phyloP scores from a whole-genome alignment of 768 basidiomycete species.

The Megacollybia marginata region DNA sequence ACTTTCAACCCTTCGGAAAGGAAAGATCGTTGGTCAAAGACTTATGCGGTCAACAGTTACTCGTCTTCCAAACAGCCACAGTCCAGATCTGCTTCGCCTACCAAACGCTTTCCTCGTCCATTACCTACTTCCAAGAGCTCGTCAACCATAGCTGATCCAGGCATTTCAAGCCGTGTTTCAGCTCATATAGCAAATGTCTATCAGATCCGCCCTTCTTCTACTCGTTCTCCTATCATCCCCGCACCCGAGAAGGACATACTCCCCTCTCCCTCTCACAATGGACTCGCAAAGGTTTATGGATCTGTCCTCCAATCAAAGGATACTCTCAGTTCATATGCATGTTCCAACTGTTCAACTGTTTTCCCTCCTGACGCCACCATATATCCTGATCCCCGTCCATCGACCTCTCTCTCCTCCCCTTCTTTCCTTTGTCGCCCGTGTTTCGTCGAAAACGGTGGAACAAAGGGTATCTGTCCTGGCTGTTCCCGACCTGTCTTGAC shows the following conservation, averaged over 20 bases:
- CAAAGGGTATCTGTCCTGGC: conserved; percentile 62
- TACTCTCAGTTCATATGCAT: conserved; percentile 61
- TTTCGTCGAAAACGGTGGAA: conserved; percentile 66
- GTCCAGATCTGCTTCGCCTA: conserved; percentile 19
- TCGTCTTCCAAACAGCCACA: conserved; percentile 29
- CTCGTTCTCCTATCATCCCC: conserved; percentile 46
- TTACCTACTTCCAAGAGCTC: conserved; percentile 22
- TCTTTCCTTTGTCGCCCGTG: conserved; percentile 72
- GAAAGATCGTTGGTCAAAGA: conserved; percentile 75
- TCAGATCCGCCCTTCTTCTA: conserved; percentile 41
- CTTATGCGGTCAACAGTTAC: conserved; percentile 55
- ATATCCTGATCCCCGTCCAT: conserved; percentile 59
- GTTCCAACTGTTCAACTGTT: conserved; percentile 51
- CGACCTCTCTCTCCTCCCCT: conserved; percentile 23
- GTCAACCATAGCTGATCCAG: conserved; percentile 16
- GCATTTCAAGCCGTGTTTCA: conserved; percentile 41
- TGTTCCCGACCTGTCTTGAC: conserved; percentile 69
- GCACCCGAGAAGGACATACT: conserved; percentile 54
- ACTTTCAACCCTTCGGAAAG: conserved; percentile 48
- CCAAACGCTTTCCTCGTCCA: conserved; percentile 46
- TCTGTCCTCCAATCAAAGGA: conserved; percentile 77
- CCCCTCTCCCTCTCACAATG: conserved; percentile 45
- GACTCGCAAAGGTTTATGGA: conserved; percentile 78
- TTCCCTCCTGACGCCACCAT: conserved; percentile 84
- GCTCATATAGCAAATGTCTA: conserved; percentile 51